Evolutionary conservation across 108 stramenopile genomes (phyloP).

Genomic region (Cylindrotheca fusiformis): DNA sequence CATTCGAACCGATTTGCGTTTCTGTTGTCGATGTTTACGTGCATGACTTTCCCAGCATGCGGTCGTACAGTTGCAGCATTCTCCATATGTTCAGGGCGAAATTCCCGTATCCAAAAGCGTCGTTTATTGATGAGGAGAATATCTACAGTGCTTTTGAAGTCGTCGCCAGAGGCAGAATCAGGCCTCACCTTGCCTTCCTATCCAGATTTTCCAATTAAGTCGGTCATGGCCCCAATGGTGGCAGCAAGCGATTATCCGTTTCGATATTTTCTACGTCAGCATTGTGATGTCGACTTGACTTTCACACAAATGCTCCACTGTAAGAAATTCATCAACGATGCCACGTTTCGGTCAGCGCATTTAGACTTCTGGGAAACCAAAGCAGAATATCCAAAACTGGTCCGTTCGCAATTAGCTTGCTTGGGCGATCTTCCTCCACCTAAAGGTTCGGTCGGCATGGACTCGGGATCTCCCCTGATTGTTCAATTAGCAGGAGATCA

Average conservation of each 20-base stretch:
- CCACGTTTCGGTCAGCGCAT: slow-evolving; percentile 58
- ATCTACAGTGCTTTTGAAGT: no score
- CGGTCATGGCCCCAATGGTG: slow-evolving; percentile 75
- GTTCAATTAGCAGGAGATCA: slow-evolving; percentile 95
- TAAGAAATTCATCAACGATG: slow-evolving; percentile 53
- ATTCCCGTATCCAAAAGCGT: no score
- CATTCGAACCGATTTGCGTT: no score
- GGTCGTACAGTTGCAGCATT: no score
- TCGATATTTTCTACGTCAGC: slow-evolving; percentile 82
- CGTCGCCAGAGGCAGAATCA: no score
- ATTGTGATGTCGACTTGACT: slow-evolving; percentile 77
- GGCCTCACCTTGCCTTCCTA: slow-evolving; percentile 14
- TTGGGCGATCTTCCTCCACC: slow-evolving; percentile 20
- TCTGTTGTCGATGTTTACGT: no score
- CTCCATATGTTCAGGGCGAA: no score
- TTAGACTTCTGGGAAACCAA: slow-evolving; percentile 65
- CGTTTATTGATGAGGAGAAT: no score
- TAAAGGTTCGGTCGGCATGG: not conserved
- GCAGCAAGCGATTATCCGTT: slow-evolving; percentile 83
- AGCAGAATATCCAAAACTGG: slow-evolving; percentile 14
- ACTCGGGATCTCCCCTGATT: slow-evolving; percentile 48
- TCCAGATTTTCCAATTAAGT: slow-evolving; percentile 34
- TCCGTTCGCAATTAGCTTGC: slow-evolving; percentile 26
- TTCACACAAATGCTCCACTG: slow-evolving; percentile 97
- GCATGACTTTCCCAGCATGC: no score